Evolutionary conservation across 495 filamentous ascomycete species (phyloP), one percentile per base, ranked within the genome.

Genomic region (Neurospora sp.): DNA sequence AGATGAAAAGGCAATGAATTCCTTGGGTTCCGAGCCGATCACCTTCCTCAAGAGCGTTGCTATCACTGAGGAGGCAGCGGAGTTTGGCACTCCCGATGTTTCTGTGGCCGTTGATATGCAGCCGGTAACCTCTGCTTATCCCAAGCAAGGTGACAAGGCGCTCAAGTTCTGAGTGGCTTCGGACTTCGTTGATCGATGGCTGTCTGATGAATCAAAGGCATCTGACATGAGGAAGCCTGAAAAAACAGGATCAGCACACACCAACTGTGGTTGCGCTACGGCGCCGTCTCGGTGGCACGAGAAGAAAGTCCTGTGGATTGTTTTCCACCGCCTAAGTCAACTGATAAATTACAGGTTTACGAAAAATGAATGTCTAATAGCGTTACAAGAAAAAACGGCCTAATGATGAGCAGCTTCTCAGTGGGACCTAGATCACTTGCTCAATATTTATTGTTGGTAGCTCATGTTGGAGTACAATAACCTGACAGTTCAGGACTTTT

Each of bases 61-160:
- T 68, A 71, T 90, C 44, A 87, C 84, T 27, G 89, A 91, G 76
- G 87, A 91, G 76, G 85, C 83, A 40, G 84, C 87, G 42, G 85
- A 85, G 68, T 75, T 79, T 14, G 83, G 85, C 14, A 81, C 83
- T 10, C 82, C 86, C 14, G 86, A 90, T 76, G 78, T 89, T 22
- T 79, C 27, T 35, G 10, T 59, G 44, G 18, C 39, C 9, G 9
- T 31, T 47, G 40, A 31, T 20, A 10, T 31, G 20, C 39, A 39
- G 39, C n/a, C n/a, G 39, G 18, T 45, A 41, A 20, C 18, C 22
- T 14, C 37, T 39, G 35, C 68, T 69, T 69, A 41, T 39, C 35
- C 39, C n/a, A 41, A 45, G 31, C 35, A 41, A 12, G 18, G 18
- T 31, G 35, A 44, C 27, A 44, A 39, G 35, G 10, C n/a, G 12